Conservation (phyloP, 768 basidiomycete species). For the Pisolithus microcarpus region DNA sequence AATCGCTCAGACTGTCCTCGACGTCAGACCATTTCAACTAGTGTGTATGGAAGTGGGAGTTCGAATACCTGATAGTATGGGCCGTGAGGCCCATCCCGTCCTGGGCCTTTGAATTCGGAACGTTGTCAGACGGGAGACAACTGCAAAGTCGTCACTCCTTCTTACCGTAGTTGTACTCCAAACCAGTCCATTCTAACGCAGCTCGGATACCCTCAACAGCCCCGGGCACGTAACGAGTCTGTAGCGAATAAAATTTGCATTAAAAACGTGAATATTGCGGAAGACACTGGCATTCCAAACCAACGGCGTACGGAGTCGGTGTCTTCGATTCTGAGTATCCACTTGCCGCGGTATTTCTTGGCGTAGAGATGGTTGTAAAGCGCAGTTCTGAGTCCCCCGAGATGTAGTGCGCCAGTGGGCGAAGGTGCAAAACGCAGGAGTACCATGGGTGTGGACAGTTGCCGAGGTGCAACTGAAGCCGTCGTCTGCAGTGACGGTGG, state of each 20-base stretch:
- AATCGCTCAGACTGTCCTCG: slow-evolving; percentile 74
- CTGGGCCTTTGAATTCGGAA: slow-evolving; percentile 53
- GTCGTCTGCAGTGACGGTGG: no score
- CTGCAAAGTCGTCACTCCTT: slow-evolving; percentile 8
- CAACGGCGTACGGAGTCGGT: slow-evolving; percentile 76
- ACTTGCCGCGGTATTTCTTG: slow-evolving; percentile 73
- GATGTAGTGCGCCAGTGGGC: slow-evolving; percentile 89
- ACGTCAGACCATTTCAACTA: slow-evolving; percentile 1
- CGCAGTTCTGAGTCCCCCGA: slow-evolving; percentile 91
- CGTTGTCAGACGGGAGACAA: neutral
- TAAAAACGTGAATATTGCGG: neutral
- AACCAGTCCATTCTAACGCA: slow-evolving; percentile 83
- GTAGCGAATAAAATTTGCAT: slow-evolving; percentile 1
- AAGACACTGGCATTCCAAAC: neutral
- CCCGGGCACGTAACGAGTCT: slow-evolving; percentile 78
- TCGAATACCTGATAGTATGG: slow-evolving; percentile 78
- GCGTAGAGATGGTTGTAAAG: slow-evolving; percentile 89
- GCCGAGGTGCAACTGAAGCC: no score
- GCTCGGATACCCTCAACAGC: slow-evolving; percentile 75
- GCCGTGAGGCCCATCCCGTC: slow-evolving; percentile 61
- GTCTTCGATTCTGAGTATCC: slow-evolving; percentile 91
- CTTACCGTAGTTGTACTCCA: slow-evolving; percentile 85
- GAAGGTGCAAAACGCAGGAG: slow-evolving; percentile 93
- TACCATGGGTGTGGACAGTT: slow-evolving; percentile 31
- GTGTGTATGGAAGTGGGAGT: neutral